Evolutionary conservation across 78 protist genomes (phyloP), one percentile per base, ranked within the genome.

Genomic region (Dictyostelium capitatum): DNA sequence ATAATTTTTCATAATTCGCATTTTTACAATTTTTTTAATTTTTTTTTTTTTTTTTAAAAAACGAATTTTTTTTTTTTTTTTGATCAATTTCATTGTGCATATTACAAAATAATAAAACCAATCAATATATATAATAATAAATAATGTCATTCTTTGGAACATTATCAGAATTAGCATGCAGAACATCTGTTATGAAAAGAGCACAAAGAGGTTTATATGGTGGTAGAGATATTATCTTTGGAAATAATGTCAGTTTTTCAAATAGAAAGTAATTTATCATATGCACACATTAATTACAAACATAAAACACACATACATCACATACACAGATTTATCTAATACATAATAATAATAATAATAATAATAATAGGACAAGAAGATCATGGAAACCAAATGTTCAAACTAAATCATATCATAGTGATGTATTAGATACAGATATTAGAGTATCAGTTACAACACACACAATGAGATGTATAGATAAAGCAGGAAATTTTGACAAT

Each of bases 311-410:
- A 77, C n/a, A 77, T 30, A 19, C 23, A 25, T 12, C 8, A 70
- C 50, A 41, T 10, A 70, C 5, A 70, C 19, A 70, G 2, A 70
- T 28, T 8, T 19, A 70, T 37, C 43, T 37, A 37, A 37, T 37
- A 37, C 43, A 4, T 15, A 32, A 32, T 67, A 10, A 65, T 30
- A 23, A 65, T 23, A 23, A 65, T 56, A 20, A 56, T 54, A 54
- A 19, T 56, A 19, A 56, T 56, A 57, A 74, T 78, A 90, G 95
- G 56, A 79, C 89, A 47, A 80, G 90, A 53, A 90, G 90, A 79
- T 14, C 30, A 32, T 90, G 89, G 89, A 74, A 75, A 79, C 95
- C 95, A 56, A 90, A 90, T 67, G 95, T 79, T 28, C 91, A 82
- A 41, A 48, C 23, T 4, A 90, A 90, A 47, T 79, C 95, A 30